phyloP scores from a whole-genome alignment of 345 rosid genomes.

The Excoecaria agallocha region DNA sequence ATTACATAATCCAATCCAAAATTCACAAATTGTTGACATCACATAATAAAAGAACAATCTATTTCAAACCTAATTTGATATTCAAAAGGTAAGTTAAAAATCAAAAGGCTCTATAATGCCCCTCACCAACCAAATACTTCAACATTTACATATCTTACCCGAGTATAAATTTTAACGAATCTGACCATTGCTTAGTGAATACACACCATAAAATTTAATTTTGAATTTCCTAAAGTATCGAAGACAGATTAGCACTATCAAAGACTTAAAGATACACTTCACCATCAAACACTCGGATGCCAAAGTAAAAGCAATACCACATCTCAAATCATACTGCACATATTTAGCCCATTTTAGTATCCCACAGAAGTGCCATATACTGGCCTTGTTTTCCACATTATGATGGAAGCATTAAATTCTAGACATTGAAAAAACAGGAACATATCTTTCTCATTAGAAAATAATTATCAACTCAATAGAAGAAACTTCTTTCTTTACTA shows the following conservation, averaged over 20 bases:
- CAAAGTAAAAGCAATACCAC: neutral
- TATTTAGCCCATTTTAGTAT: neutral
- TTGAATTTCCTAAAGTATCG: neutral
- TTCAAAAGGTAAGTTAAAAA: no score
- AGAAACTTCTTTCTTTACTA: neutral
- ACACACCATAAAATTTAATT: no score
- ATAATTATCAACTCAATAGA: neutral
- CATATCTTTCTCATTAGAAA: neutral
- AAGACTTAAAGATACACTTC: neutral
- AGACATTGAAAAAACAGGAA: neutral
- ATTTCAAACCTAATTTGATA: neutral
- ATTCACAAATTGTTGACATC: neutral
- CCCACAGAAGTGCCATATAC: neutral
- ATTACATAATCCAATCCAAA: neutral
- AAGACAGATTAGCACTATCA: neutral
- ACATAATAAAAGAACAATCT: neutral
- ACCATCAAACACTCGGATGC: neutral
- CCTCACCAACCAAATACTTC: no score
- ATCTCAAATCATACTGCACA: neutral
- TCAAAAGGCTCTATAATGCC: no score
- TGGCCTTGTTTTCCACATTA: neutral
- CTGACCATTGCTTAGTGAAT: no score
- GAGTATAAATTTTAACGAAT: no score
- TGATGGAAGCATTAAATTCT: neutral
- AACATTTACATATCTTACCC: no score